phyloP scores from a whole-genome alignment of 1,284 basidiomycete genomes.

The Irpex sp. region DNA sequence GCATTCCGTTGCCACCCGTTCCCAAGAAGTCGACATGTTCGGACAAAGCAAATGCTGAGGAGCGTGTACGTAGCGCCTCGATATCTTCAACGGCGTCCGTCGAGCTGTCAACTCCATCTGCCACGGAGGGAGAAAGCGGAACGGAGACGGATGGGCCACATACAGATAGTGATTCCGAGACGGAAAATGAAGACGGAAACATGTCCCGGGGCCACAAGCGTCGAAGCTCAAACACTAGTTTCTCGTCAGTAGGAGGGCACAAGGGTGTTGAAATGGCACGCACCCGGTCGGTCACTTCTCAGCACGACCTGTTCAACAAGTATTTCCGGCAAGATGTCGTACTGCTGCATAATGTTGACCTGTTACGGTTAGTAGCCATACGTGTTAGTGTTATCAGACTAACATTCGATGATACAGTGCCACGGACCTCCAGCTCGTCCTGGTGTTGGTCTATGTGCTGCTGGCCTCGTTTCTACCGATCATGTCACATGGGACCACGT shows the following conservation, averaged over 20 bases:
- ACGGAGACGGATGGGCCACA: conserved; percentile 62
- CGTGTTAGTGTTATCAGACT: conserved; percentile 8
- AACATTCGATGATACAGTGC: conserved; percentile 37
- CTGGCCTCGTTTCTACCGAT: conserved; percentile 43
- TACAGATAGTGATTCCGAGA: conserved; percentile 64
- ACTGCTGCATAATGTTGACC: conserved; percentile 79
- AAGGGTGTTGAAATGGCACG: conserved; percentile 10
- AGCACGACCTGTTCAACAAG: conserved; percentile 87
- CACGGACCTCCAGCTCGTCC: conserved; percentile 63
- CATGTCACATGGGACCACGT: conserved; percentile 37
- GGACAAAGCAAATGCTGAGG: conserved; percentile 8
- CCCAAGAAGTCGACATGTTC: conserved; percentile 12
- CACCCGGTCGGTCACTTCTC: conserved; percentile 36
- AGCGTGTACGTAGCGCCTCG: conserved; percentile 19
- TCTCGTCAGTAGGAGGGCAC: conserved; percentile 6
- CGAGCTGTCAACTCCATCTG: conserved; percentile 52
- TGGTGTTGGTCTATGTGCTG: conserved; percentile 55
- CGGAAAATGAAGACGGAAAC: conserved; percentile 24
- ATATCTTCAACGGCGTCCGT: conserved; percentile 20
- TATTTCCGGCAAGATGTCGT: conserved; percentile 92
- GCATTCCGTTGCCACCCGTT: conserved; percentile 54
- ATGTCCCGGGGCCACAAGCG: background rate
- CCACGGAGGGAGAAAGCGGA: conserved; percentile 70
- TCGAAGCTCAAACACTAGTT: background rate
- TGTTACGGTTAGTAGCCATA: conserved; percentile 63